Evolutionary conservation across 2,329 filamentous ascomycete genomes (phyloP).

Genomic region (Botrytis sinoallii): DNA sequence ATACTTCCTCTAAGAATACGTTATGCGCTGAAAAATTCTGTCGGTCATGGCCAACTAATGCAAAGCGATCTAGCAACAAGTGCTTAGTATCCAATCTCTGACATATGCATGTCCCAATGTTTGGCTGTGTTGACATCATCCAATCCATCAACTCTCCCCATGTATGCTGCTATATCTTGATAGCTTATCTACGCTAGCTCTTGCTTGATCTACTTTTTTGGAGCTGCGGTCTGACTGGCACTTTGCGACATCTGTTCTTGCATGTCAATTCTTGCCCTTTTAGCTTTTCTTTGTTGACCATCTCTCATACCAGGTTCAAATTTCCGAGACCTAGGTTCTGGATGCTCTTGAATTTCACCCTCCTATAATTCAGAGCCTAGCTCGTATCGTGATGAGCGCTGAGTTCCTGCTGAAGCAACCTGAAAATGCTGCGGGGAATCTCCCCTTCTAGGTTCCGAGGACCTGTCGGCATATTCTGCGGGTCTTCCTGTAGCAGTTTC

Average conservation of each 20-base stretch:
- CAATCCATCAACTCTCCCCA: neutral
- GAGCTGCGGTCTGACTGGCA: neutral
- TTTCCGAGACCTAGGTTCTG: neutral
- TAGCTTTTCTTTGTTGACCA: neutral
- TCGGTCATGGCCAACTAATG: too few relatives aligned
- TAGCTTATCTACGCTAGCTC: too few relatives aligned
- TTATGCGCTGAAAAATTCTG: neutral
- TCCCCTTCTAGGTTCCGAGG: neutral
- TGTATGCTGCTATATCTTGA: neutral
- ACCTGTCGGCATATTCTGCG: neutral
- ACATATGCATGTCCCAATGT: neutral
- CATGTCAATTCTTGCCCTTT: neutral
- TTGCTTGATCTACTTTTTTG: too few relatives aligned
- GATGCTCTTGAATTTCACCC: neutral
- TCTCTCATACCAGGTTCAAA: neutral
- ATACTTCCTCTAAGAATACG: neutral
- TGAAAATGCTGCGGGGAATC: neutral
- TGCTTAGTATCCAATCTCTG: neutral
- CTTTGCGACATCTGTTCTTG: neutral
- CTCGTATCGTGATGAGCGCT: neutral
- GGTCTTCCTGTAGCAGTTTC: neutral
- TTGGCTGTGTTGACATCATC: neutral
- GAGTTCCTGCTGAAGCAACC: neutral
- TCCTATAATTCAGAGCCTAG: neutral
- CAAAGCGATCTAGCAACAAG: neutral